Percentiles rank a stretch among this genome's conserved stretches.
phyloP scores from a whole-genome alignment of 345 rosid species.

The Citrus sinensis region DVS_A1.0 CM039162.1:152001-152500 shows the following conservation, averaged over 20 bases:
- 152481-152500: neutral
- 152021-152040: slow-evolving; percentile 9
- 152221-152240: slow-evolving; percentile 2
- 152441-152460: neutral
- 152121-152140: slow-evolving; percentile 18
- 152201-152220: neutral
- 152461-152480: neutral
- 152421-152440: neutral
- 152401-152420: slow-evolving; percentile 1
- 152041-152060: neutral
- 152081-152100: neutral
- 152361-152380: neutral
- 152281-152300: neutral
- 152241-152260: slow-evolving; percentile 12
- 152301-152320: neutral
- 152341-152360: neutral
- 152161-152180: slow-evolving; percentile 22
- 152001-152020: neutral
- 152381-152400: neutral
- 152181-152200: slow-evolving; percentile 18
- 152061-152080: neutral
- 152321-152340: neutral
- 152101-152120: neutral
- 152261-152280: slow-evolving; percentile 1
- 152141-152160: neutral